These are phyloP conservation scores for Camptophora hylomeconis DNA, from an alignment of 2,329 filamentous ascomycete species.

Conservation along the genomic window DNA sequence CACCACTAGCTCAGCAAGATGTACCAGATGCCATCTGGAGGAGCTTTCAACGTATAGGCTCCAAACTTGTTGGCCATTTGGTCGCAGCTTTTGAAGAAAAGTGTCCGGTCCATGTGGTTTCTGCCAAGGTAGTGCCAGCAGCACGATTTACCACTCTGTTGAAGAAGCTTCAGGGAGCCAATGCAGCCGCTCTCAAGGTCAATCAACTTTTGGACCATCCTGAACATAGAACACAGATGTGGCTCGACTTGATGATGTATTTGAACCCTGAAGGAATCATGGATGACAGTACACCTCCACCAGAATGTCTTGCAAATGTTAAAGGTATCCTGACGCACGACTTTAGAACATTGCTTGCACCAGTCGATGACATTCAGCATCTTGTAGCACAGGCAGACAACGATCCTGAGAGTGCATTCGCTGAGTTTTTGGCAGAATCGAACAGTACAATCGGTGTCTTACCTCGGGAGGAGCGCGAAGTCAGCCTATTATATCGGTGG, in stretches of 20 bases:
- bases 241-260: conserved; percentile 67
- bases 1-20: conserved; percentile 78
- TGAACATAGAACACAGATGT: conserved; percentile 89
- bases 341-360: conserved; percentile 29
- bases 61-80: conserved; percentile 68
- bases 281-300: conserved; percentile 42
- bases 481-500: conserved; percentile 26
- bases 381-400: conserved; percentile 21
- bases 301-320: conserved; percentile 32
- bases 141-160: conserved; percentile 77
- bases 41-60: conserved; percentile 75
- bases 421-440: conserved; percentile 11
- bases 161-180: conserved; percentile 78
- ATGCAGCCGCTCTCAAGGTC: conserved; percentile 83
- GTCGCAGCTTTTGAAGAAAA: conserved; percentile 71
- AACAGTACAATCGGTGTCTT: not conserved
- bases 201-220: conserved; percentile 84
- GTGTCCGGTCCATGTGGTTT: conserved; percentile 71
- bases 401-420: conserved; percentile 20
- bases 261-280: conserved; percentile 45
- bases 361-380: conserved; percentile 18
- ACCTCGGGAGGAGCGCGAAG: conserved; percentile 1
- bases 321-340: conserved; percentile 29
- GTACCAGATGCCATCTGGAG: conserved; percentile 78
- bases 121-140: conserved; percentile 78